Conservation (phyloP, 2,329 filamentous ascomycete species). For the Teratosphaeria viscida region DNA sequence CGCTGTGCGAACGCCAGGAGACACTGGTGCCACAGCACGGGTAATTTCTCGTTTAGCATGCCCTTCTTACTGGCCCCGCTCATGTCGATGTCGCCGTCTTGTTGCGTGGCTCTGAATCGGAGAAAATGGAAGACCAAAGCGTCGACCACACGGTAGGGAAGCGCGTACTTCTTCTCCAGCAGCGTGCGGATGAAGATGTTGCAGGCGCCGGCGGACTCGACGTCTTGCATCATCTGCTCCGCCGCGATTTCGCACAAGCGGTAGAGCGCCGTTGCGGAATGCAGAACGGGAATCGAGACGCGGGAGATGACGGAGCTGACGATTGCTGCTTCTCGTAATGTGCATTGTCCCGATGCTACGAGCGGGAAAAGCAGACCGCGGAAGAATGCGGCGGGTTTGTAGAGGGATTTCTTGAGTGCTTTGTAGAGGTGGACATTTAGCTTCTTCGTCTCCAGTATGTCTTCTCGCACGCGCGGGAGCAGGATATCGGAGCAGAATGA, state of each 20-base stretch:
- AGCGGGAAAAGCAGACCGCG: conserved; percentile 92
- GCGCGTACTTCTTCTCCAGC: conserved; percentile 91
- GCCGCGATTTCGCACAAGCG: conserved; percentile 89
- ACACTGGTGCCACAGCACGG: conserved; percentile 94
- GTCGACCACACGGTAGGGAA: conserved; percentile 91
- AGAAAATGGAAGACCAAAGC: conserved; percentile 94
- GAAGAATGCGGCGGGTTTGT: conserved; percentile 94
- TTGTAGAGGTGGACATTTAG: conserved; percentile 94
- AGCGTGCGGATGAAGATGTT: conserved; percentile 92
- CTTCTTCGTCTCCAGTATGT: conserved; percentile 90
- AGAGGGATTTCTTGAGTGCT: conserved; percentile 79
- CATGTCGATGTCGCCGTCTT: conserved; percentile 47
- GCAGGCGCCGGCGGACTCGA: conserved; percentile 79
- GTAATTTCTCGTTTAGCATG: conserved; percentile 49
- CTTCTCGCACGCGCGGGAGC: conserved; percentile 80
- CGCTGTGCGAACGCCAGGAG: conserved; percentile 85
- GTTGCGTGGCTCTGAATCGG: conserved; percentile 65
- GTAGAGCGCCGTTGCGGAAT: conserved; percentile 85
- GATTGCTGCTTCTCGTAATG: conserved; percentile 83
- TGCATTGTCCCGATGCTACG: conserved; percentile 75
- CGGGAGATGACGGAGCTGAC: conserved; percentile 75
- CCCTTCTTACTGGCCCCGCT: conserved; percentile 24
- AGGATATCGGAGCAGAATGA: conserved; percentile 79
- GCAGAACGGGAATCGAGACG: conserved; percentile 79
- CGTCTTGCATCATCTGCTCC: conserved; percentile 71